Evolutionary conservation across 1,284 basidiomycete genomes (phyloP).

Genomic region (Ustilago nuda): DNA sequence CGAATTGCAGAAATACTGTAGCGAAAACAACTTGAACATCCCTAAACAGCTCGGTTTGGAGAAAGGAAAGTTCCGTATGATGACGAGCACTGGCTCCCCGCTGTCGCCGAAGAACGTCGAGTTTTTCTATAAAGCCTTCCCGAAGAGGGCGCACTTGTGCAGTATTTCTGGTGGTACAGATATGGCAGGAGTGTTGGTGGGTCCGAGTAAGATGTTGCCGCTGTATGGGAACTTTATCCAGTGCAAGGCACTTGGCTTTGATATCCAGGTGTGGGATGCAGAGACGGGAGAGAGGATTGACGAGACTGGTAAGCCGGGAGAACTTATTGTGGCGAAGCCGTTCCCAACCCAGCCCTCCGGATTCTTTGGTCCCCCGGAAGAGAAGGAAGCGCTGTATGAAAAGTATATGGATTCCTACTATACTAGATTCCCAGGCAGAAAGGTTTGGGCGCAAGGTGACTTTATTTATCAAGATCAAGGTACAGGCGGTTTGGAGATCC

Average conservation of each 20-base stretch:
- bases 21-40: constrained; percentile 16
- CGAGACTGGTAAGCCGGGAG: constrained; percentile 59
- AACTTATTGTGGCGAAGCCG: constrained; percentile 63
- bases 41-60: constrained; percentile 39
- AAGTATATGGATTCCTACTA: constrained; percentile 69
- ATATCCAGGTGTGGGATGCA: constrained; percentile 59
- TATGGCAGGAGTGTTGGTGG: constrained; percentile 64
- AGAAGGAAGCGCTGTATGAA: constrained; percentile 59
- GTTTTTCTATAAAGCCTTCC: constrained; percentile 61
- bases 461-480: constrained; percentile 48
- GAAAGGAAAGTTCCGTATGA: constrained; percentile 48
- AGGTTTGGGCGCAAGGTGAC: constrained; percentile 58
- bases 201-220: constrained; percentile 57
- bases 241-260: constrained; percentile 64
- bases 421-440: constrained; percentile 50
- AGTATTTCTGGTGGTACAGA: constrained; percentile 66
- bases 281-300: constrained; percentile 51
- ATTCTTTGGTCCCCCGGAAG: constrained; percentile 46
- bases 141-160: constrained; percentile 38
- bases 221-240: constrained; percentile 66
- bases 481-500: constrained; percentile 80
- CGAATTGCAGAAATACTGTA: constrained; percentile 46
- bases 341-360: constrained; percentile 68
- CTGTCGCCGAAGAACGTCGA: constrained; percentile 58
- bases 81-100: constrained; percentile 66